Percentiles rank a stretch among this genome's conserved stretches.
phyloP scores from a whole-genome alignment of 768 basidiomycete species.

The Crepidotus variabilis region DNA sequence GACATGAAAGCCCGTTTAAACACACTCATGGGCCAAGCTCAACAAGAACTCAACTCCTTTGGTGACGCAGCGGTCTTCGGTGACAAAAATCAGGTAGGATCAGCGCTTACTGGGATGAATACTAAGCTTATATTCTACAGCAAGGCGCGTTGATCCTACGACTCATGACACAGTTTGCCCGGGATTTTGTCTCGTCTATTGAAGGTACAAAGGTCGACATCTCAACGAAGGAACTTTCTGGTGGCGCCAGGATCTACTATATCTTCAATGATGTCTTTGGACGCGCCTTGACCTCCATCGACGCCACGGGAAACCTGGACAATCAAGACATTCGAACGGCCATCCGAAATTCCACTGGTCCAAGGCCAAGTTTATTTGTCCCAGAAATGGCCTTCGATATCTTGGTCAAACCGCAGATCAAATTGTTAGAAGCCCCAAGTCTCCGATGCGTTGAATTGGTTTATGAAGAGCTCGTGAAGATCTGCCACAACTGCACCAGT shows the following conservation, averaged over 20 bases:
- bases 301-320: slow-evolving; percentile 88
- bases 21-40: slow-evolving; percentile 97
- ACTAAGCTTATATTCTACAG: slow-evolving; percentile 27
- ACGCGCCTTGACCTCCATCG: slow-evolving; percentile 82
- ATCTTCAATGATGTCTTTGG: slow-evolving; percentile 99
- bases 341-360: slow-evolving; percentile 97
- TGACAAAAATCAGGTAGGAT: slow-evolving; percentile 74
- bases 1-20: slow-evolving; percentile 99
- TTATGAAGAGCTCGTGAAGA: slow-evolving; percentile 98
- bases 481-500: slow-evolving; percentile 97
- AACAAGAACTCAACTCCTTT: slow-evolving; percentile 96
- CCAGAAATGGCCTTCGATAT: slow-evolving; percentile 97
- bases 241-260: slow-evolving; percentile 97
- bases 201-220: slow-evolving; percentile 96
- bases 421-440: slow-evolving; percentile 90
- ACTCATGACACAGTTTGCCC: slow-evolving; percentile 97
- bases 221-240: slow-evolving; percentile 96
- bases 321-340: slow-evolving; percentile 96
- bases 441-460: slow-evolving; percentile 96
- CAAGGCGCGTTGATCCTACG: slow-evolving; percentile 89
- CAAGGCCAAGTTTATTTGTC: slow-evolving; percentile 92
- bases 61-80: slow-evolving; percentile 92
- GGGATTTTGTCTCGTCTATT: slow-evolving; percentile 95
- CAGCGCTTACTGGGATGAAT: background rate
- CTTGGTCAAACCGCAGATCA: slow-evolving; percentile 97